These are phyloP conservation scores for Ustilago crameri DNA, from an alignment of 1,284 basidiomycete species.

Conservation along the genomic window DNA sequence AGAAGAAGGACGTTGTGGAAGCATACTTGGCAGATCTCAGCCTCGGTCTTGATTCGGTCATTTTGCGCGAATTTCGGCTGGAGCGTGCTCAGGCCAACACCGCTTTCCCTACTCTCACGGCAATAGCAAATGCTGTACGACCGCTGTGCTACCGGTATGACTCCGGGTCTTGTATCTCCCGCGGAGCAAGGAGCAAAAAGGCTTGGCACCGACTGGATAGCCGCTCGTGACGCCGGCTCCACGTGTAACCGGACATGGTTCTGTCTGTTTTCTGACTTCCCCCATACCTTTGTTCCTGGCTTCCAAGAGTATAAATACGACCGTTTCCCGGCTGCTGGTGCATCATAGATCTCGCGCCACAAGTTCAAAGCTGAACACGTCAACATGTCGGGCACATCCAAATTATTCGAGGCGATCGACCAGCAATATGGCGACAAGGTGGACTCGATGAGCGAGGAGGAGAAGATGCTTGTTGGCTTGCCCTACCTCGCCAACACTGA, in stretches of 20 bases:
- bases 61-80: too few relatives aligned
- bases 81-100: too few relatives aligned
- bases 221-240: constrained; percentile 5
- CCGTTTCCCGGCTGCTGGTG: too few relatives aligned
- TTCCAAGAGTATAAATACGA: too few relatives aligned
- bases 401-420: constrained; percentile 35
- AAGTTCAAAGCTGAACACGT: neutral
- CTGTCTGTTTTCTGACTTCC: too few relatives aligned
- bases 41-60: too few relatives aligned
- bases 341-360: neutral
- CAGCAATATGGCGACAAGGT: constrained; percentile 18
- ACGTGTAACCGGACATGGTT: constrained; percentile 10
- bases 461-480: constrained; percentile 46
- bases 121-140: too few relatives aligned
- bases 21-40: too few relatives aligned
- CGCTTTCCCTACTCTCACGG: too few relatives aligned
- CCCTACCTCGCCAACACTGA: constrained; percentile 45
- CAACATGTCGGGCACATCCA: constrained; percentile 45
- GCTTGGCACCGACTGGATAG: constrained; percentile 14
- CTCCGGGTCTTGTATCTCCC: neutral
- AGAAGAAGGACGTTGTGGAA: too few relatives aligned
- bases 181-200: neutral
- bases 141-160: too few relatives aligned
- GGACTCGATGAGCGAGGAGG: constrained; percentile 26
- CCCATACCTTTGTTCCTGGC: neutral